Conservation (phyloP, 2,329 filamentous ascomycete species). For the Epicoccum sorghinum region DNA sequence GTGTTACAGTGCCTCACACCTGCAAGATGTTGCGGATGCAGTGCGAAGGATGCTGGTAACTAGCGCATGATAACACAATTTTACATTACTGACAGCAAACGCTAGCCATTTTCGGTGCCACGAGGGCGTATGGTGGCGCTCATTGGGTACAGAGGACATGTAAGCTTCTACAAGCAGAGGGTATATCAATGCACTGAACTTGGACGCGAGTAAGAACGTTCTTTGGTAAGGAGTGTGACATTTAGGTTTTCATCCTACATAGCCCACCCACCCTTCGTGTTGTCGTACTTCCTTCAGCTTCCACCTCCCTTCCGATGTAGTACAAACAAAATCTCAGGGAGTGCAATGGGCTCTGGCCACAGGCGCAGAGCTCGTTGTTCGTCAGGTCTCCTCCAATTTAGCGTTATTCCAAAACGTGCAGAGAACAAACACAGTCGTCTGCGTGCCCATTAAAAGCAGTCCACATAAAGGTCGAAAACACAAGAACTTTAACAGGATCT, state of each 20-base stretch:
- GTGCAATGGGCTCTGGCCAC: constrained; percentile 45
- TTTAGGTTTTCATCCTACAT: constrained; percentile 46
- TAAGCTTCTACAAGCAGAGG: neutral
- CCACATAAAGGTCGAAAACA: constrained; percentile 36
- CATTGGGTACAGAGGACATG: constrained; percentile 21
- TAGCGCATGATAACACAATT: constrained; percentile 30
- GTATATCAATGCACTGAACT: neutral
- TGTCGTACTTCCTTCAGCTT: constrained; percentile 14
- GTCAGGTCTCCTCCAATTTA: constrained; percentile 21
- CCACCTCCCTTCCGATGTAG: constrained; percentile 1
- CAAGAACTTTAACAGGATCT: constrained; percentile 38
- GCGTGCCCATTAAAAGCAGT: constrained; percentile 45
- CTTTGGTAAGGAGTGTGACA: constrained; percentile 37
- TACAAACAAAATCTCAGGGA: constrained; percentile 36
- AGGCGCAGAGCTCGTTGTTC: constrained; percentile 44
- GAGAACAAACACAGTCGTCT: constrained; percentile 29
- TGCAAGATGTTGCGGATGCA: constrained; percentile 16
- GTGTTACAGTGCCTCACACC: neutral
- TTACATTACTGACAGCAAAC: constrained; percentile 18
- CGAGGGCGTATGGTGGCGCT: constrained; percentile 20
- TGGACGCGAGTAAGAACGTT: constrained; percentile 16
- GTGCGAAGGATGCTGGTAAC: constrained; percentile 6
- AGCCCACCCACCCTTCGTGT: constrained; percentile 10
- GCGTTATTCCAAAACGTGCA: constrained; percentile 24
- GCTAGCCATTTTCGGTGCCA: constrained; percentile 28